Percentiles rank a stretch among this genome's conserved stretches.
Conservation (phyloP, 257 asterid species). For the Penstemon eatonii region DNA sequence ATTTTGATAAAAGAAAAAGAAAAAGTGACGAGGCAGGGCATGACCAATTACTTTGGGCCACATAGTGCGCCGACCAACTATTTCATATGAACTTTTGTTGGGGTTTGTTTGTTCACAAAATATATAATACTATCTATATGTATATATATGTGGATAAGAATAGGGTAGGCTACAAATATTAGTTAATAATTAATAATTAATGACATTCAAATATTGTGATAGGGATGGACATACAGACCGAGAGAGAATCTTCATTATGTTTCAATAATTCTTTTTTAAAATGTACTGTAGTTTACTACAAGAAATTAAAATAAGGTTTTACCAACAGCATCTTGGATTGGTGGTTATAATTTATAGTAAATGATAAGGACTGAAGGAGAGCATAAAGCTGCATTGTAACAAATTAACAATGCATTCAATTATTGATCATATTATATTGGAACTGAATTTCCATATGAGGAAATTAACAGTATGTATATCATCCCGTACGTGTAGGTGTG, state of each 20-base stretch:
- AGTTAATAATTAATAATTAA: constrained; percentile 15
- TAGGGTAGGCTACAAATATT: constrained; percentile 2
- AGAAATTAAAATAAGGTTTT: background rate
- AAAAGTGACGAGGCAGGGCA: background rate
- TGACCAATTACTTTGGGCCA: constrained; percentile 25
- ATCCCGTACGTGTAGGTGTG: background rate
- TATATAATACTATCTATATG: background rate
- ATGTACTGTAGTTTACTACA: background rate
- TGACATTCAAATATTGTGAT: constrained; percentile 21
- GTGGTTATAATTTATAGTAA: background rate
- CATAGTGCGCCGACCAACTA: constrained; percentile 33
- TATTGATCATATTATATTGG: background rate
- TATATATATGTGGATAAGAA: constrained; percentile 29
- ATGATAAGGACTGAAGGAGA: background rate
- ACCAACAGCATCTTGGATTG: background rate
- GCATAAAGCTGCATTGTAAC: constrained; percentile 6
- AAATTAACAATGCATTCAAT: background rate
- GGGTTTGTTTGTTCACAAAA: background rate
- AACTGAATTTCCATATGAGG: background rate
- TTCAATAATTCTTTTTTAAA: background rate
- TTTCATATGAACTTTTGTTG: background rate
- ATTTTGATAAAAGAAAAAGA: background rate
- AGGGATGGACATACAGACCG: constrained; percentile 8
- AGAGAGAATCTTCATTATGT: constrained; percentile 38
- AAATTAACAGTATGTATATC: background rate